Evolutionary conservation across 2,329 filamentous ascomycete genomes (phyloP).

Genomic region (Leptodontidium sp.): DNA sequence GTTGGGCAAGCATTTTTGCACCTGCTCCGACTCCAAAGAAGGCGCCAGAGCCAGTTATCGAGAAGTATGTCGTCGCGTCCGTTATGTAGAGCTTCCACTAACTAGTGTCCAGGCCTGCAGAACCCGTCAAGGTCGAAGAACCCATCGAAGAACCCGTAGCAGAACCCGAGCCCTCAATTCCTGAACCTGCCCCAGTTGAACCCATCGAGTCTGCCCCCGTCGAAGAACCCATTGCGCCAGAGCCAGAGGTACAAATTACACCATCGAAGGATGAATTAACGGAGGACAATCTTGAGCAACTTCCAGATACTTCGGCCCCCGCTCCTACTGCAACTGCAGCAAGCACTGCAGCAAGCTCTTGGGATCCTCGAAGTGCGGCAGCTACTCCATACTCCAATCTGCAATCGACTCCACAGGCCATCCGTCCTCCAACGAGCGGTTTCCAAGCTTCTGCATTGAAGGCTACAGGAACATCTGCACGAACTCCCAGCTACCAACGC

Average conservation of each 20-base stretch:
- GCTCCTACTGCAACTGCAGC: slow-evolving; percentile 83
- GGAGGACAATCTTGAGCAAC: slow-evolving; percentile 89
- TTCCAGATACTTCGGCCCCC: slow-evolving; percentile 82
- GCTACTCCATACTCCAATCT: slow-evolving; percentile 71
- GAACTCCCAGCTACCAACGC: slow-evolving; percentile 83
- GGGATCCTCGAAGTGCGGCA: slow-evolving; percentile 72
- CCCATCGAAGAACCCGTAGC: slow-evolving; percentile 55
- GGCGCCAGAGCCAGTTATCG: slow-evolving; percentile 52
- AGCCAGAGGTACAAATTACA: slow-evolving; percentile 61
- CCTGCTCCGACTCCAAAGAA: slow-evolving; percentile 60
- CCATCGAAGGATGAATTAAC: slow-evolving; percentile 86
- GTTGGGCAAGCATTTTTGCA: slow-evolving; percentile 78
- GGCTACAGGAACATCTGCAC: slow-evolving; percentile 67
- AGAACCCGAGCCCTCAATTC: slow-evolving; percentile 46
- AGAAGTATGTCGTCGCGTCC: slow-evolving; percentile 40
- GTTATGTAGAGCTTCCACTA: slow-evolving; percentile 35
- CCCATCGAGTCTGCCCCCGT: slow-evolving; percentile 43
- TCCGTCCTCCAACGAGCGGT: slow-evolving; percentile 69
- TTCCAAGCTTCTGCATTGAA: slow-evolving; percentile 85
- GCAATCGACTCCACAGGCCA: slow-evolving; percentile 60
- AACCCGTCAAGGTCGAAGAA: slow-evolving; percentile 53
- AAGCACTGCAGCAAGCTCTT: slow-evolving; percentile 88
- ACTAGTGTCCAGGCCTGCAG: slow-evolving; percentile 40
- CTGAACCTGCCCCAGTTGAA: slow-evolving; percentile 52
- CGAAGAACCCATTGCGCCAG: slow-evolving; percentile 39